A percentile compares a stretch with the other conserved stretches of the same genome.
Evolutionary conservation across 2,329 filamentous ascomycete species (phyloP).

Genomic region (Aspergillus udagawae): DNA sequence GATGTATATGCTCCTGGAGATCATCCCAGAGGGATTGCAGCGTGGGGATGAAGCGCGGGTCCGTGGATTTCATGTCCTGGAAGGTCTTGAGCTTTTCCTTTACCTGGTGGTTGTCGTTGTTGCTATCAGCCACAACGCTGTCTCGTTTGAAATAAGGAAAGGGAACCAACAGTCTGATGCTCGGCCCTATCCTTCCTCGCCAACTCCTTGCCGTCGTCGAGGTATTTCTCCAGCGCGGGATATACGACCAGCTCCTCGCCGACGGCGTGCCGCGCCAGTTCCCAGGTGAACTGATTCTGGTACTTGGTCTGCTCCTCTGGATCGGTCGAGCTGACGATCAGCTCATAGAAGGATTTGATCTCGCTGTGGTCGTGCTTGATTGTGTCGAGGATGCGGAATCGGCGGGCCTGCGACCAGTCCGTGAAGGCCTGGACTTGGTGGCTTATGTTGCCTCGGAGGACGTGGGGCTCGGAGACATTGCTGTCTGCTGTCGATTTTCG

Average conservation of each 20-base stretch:
- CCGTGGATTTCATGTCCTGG: constrained; percentile 41
- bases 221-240: constrained; percentile 49
- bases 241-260: constrained; percentile 54
- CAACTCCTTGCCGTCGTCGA: constrained; percentile 43
- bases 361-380: constrained; percentile 43
- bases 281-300: constrained; percentile 52
- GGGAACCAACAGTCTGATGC: constrained; percentile 33
- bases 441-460: constrained; percentile 4
- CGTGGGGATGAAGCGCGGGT: constrained; percentile 42
- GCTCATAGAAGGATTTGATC: constrained; percentile 41
- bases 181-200: constrained; percentile 48
- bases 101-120: constrained; percentile 32
- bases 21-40: constrained; percentile 43
- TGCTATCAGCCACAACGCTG: neutral
- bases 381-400: constrained; percentile 29
- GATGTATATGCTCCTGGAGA: constrained; percentile 46
- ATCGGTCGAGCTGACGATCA: constrained; percentile 40
- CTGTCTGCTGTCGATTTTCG: neutral
- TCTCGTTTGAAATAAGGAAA: too few species aligned
- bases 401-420: neutral
- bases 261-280: constrained; percentile 49
- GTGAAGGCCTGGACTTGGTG: constrained; percentile 12
- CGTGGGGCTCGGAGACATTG: neutral
- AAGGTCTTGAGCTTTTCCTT: constrained; percentile 50
- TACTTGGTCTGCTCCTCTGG: constrained; percentile 44